phyloP scores from a whole-genome alignment of 495 filamentous ascomycete genomes.

The Xylaria acuta region DNA sequence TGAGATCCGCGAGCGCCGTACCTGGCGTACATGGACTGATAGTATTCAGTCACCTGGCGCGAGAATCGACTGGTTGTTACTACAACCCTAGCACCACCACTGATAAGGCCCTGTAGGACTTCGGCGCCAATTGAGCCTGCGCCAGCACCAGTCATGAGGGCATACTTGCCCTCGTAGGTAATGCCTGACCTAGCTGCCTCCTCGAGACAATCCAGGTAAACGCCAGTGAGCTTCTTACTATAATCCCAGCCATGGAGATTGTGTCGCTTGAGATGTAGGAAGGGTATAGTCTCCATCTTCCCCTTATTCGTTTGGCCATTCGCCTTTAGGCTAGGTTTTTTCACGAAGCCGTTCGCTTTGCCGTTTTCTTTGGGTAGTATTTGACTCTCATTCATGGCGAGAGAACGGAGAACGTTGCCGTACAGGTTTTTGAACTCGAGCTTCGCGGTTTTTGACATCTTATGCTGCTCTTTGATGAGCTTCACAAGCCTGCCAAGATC shows the following conservation, averaged over 20 bases:
- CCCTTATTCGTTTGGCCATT: constrained; percentile 71
- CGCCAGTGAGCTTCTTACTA: constrained; percentile 93
- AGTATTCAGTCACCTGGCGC: constrained; percentile 97
- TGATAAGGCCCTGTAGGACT: constrained; percentile 94
- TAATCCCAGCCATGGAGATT: constrained; percentile 96
- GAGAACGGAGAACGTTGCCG: constrained; percentile 87
- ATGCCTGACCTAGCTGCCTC: constrained; percentile 85
- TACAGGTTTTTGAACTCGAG: constrained; percentile 95
- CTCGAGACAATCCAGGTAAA: constrained; percentile 91
- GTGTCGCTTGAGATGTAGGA: constrained; percentile 96
- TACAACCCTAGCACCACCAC: constrained; percentile 92
- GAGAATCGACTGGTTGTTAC: constrained; percentile 97
- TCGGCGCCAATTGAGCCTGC: constrained; percentile 99
- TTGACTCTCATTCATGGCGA: constrained; percentile 96
- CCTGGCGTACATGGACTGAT: constrained; percentile 96
- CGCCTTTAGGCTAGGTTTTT: constrained; percentile 69
- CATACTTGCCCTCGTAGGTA: constrained; percentile 93
- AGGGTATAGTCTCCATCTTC: constrained; percentile 96
- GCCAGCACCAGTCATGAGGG: constrained; percentile 97
- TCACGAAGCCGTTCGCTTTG: constrained; percentile 61
- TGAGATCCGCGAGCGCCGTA: constrained; percentile 94
- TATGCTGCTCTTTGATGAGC: constrained; percentile 96
- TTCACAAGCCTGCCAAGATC: constrained; percentile 94
- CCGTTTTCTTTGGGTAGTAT: constrained; percentile 86
- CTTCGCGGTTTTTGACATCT: constrained; percentile 91